Conservation (phyloP, 2,329 filamentous ascomycete genomes). For the Cladosporium oxysporum region DNA sequence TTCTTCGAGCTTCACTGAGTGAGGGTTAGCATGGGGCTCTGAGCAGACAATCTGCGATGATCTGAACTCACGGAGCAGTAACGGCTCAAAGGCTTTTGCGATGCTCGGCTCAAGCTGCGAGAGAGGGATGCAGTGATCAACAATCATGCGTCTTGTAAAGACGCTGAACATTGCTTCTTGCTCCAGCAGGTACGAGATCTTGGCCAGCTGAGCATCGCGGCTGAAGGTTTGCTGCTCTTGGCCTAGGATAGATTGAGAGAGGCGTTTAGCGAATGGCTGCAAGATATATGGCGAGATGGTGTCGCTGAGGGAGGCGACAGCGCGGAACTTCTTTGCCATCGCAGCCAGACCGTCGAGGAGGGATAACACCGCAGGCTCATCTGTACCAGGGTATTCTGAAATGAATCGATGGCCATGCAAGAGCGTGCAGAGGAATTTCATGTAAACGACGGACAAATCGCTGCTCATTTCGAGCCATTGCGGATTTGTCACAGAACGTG, state of each 20-base stretch:
- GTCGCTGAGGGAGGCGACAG: background rate
- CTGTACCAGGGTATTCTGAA: background rate
- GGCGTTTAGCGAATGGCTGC: background rate
- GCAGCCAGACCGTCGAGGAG: background rate
- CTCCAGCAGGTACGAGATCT: background rate
- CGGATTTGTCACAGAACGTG: background rate
- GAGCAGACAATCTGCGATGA: background rate
- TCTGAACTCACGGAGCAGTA: background rate
- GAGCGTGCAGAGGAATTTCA: background rate
- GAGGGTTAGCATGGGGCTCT: background rate
- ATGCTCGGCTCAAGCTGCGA: background rate
- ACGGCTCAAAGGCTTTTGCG: background rate
- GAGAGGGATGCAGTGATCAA: background rate
- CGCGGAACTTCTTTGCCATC: background rate
- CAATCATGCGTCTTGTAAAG: background rate
- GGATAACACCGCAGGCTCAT: background rate
- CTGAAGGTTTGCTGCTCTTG: background rate
- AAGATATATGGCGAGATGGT: background rate
- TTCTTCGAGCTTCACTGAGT: background rate
- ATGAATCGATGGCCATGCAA: background rate
- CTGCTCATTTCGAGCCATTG: background rate
- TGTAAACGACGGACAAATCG: background rate
- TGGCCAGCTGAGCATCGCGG: background rate
- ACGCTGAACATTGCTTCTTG: background rate
- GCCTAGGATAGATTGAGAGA: background rate